Conservation (phyloP, 208 protist species). For the Polymyxa betae region DNA sequence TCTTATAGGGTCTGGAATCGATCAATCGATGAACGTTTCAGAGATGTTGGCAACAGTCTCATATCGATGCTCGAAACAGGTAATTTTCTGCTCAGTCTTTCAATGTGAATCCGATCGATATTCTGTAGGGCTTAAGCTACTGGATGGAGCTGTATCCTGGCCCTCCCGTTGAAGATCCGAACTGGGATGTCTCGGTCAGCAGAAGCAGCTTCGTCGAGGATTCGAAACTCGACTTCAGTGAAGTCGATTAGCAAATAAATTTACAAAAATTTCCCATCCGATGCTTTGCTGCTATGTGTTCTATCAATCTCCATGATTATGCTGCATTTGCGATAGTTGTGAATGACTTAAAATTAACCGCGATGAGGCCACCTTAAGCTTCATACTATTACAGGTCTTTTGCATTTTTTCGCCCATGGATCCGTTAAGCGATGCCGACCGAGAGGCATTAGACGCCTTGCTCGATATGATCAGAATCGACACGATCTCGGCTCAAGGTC, state of each 20-base stretch:
- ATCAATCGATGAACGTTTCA: background rate
- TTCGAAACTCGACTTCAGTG: background rate
- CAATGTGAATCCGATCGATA: background rate
- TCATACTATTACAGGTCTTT: background rate
- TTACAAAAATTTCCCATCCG: too few relatives aligned
- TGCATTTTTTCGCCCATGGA: background rate
- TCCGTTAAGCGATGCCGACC: background rate
- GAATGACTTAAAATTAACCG: background rate
- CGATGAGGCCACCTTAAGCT: too few relatives aligned
- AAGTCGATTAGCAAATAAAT: background rate
- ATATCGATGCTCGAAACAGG: background rate
- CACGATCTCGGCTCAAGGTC: background rate
- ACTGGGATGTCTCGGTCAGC: background rate
- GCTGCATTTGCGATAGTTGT: background rate
- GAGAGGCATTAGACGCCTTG: background rate
- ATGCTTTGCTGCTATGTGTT: too few relatives aligned
- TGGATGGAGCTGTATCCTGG: background rate
- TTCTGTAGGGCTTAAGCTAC: background rate
- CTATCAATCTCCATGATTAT: too few relatives aligned
- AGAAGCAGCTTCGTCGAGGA: background rate
- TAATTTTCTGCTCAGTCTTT: background rate
- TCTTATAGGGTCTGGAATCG: background rate
- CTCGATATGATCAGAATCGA: constrained; percentile 18
- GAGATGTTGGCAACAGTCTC: background rate
- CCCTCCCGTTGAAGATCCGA: background rate